These are phyloP conservation scores for Talaromyces sp. DNA, from an alignment of 2,329 filamentous ascomycete species.

Conservation along the genomic window DNA sequence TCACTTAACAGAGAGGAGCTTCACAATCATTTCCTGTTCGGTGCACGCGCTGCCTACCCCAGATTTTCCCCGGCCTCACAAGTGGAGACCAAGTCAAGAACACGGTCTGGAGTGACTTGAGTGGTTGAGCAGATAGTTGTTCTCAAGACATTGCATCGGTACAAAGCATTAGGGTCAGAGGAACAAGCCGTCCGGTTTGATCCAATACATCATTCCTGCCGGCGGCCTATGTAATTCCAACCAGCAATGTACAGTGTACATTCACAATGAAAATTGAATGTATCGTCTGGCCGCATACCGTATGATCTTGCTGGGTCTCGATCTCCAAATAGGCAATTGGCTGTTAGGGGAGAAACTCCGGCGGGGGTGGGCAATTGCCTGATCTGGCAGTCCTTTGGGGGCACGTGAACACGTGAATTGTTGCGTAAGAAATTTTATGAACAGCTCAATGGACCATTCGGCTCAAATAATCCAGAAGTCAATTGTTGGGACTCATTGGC, in stretches of 20 bases:
- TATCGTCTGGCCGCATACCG: neutral
- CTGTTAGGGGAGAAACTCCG: neutral
- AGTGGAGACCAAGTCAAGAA: neutral
- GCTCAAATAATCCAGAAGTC: neutral
- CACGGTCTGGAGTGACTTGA: neutral
- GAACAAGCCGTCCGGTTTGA: neutral
- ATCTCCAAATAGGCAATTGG: neutral
- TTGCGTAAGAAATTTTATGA: neutral
- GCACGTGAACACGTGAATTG: neutral
- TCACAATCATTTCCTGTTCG: neutral
- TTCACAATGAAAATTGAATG: neutral
- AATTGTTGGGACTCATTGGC: neutral
- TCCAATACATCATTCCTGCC: neutral
- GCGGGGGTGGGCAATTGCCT: neutral
- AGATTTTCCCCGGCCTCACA: neutral
- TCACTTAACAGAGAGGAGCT: neutral
- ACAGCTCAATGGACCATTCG: neutral
- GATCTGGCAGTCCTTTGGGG: neutral
- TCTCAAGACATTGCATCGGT: neutral
- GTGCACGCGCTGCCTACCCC: neutral
- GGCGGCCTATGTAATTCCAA: neutral
- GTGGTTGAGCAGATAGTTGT: neutral
- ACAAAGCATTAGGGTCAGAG: neutral
- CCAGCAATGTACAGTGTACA: neutral
- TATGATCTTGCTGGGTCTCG: neutral